Conservation (phyloP, 1,139 yeast genomes). For the Ashbya aceris region DNA sequence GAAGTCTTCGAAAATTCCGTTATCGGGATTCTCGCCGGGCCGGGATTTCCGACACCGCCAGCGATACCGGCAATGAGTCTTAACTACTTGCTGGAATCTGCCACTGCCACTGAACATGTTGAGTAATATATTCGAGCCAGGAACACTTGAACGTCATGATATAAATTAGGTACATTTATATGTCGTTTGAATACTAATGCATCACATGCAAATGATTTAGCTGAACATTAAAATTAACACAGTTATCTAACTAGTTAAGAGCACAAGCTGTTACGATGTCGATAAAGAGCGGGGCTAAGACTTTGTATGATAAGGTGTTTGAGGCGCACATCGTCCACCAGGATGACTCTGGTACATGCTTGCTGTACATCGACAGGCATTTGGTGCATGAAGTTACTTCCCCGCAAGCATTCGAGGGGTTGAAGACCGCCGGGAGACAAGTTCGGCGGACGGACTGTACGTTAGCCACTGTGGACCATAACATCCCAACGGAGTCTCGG, state of each 20-base stretch:
- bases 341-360: conserved; percentile 78
- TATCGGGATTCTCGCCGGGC: too few relatives aligned
- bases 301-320: conserved; percentile 92
- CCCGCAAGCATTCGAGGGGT: conserved; percentile 97
- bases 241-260: neutral
- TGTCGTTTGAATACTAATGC: neutral
- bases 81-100: too few relatives aligned
- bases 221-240: too few relatives aligned
- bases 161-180: neutral
- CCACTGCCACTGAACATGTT: too few relatives aligned
- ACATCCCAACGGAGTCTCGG: conserved; percentile 88
- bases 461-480: conserved; percentile 94
- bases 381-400: conserved; percentile 97
- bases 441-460: conserved; percentile 95
- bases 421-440: conserved; percentile 71
- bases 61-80: too few relatives aligned
- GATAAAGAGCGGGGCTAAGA: conserved; percentile 37
- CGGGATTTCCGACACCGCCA: too few relatives aligned
- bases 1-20: too few relatives aligned
- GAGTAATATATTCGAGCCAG: too few relatives aligned
- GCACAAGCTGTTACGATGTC: conserved; percentile 5
- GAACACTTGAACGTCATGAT: too few relatives aligned
- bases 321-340: conserved; percentile 86
- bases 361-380: conserved; percentile 90
- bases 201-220: neutral